Percentiles rank a stretch among this genome's conserved stretches.
Conservation (phyloP, 1,139 yeast species). For the Taphrina flavorubra region DNA sequence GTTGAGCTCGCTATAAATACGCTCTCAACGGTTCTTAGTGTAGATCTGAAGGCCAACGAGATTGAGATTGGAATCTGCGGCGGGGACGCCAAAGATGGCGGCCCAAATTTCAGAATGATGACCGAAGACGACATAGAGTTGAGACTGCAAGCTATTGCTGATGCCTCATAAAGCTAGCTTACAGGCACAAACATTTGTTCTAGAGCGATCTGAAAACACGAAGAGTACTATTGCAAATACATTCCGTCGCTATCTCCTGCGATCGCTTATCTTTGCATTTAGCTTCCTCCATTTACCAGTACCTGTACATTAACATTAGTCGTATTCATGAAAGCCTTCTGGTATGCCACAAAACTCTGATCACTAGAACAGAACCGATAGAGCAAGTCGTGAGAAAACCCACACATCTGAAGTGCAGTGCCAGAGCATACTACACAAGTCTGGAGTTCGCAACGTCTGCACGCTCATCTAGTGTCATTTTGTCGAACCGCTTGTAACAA, state of each 20-base stretch:
- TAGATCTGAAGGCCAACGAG: constrained; percentile 92
- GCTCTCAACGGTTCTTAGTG: constrained; percentile 82
- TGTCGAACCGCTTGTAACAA: neutral
- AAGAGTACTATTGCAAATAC: no score
- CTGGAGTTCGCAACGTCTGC: no score
- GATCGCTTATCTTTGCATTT: no score
- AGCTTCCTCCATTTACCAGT: no score
- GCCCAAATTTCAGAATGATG: constrained; percentile 63
- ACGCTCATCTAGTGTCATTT: neutral
- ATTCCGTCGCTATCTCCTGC: no score
- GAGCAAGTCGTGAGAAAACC: no score
- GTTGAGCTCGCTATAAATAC: constrained; percentile 89
- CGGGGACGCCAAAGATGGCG: constrained; percentile 50
- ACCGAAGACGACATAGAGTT: constrained; percentile 90
- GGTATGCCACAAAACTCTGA: no score
- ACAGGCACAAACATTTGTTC: neutral
- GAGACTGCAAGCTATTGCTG: constrained; percentile 90
- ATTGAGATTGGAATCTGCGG: constrained; percentile 91
- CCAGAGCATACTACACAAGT: no score
- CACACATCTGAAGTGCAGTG: no score
- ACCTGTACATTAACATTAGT: no score
- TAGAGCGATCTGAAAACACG: neutral
- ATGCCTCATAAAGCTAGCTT: constrained; percentile 63
- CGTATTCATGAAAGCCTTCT: no score
- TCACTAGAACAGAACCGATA: no score